A percentile compares a stretch with the other conserved stretches of the same genome.
Conservation (phyloP, 1,284 basidiomycete species). For the Caloboletus firmus region DNA sequence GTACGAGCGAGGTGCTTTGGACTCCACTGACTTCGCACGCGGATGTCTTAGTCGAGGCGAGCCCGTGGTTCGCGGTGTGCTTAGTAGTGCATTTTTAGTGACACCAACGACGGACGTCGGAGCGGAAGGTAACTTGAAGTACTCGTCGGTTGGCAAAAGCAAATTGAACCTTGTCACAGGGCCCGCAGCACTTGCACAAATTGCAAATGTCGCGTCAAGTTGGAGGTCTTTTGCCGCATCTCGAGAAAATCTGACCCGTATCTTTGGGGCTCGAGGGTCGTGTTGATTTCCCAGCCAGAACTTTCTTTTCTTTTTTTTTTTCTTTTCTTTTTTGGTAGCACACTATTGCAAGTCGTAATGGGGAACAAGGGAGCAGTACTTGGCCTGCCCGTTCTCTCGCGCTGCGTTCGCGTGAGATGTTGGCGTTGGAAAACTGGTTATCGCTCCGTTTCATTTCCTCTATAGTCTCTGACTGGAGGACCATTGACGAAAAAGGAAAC, state of each 20-base stretch:
- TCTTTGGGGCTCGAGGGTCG: background rate
- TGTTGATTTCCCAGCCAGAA: background rate
- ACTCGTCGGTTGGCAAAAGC: background rate
- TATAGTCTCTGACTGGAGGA: background rate
- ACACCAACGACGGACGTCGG: background rate
- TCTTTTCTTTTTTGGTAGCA: background rate
- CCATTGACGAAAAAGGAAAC: background rate
- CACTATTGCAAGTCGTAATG: background rate
- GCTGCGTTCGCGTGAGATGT: background rate
- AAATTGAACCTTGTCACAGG: background rate
- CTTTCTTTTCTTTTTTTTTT: background rate
- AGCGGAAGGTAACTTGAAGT: background rate
- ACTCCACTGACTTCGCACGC: background rate
- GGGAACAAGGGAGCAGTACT: background rate
- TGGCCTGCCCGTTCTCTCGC: background rate
- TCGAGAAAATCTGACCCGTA: too few species aligned
- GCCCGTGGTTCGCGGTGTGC: background rate
- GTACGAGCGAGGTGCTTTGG: background rate
- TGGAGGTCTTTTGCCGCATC: background rate
- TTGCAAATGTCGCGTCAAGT: background rate
- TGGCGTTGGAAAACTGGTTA: too few species aligned
- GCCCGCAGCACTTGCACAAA: background rate
- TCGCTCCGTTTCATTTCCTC: too few species aligned
- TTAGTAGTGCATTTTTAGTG: background rate
- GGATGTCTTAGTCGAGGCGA: background rate